Conservation (phyloP, 441 rosid species). For the Aquilaria agallochum region DNA sequence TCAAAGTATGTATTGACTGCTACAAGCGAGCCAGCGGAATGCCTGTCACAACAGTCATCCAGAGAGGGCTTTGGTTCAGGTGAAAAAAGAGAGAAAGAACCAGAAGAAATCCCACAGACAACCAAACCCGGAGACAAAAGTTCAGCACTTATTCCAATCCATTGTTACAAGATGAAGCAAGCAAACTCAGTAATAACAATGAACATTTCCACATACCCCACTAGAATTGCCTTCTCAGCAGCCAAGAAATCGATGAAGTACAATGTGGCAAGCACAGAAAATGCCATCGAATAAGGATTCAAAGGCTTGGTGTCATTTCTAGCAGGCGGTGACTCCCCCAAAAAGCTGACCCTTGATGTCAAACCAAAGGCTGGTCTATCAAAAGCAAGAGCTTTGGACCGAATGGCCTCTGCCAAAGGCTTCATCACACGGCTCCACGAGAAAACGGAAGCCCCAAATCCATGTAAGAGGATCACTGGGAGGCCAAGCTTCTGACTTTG, state of each 20-base stretch:
- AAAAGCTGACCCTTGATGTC: constrained; percentile 53
- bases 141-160: background rate
- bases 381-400: constrained; percentile 79
- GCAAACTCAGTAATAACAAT: background rate
- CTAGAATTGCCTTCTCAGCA: constrained; percentile 64
- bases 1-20: constrained; percentile 81
- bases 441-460: constrained; percentile 92
- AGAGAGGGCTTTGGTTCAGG: constrained; percentile 12
- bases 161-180: background rate
- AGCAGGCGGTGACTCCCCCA: constrained; percentile 13
- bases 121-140: background rate
- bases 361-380: constrained; percentile 93
- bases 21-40: constrained; percentile 84
- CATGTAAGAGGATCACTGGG: constrained; percentile 80
- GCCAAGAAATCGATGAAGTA: constrained; percentile 67
- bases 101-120: background rate
- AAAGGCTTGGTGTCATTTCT: constrained; percentile 31
- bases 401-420: constrained; percentile 51
- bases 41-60: constrained; percentile 39
- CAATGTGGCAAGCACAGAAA: constrained; percentile 73
- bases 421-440: constrained; percentile 82
- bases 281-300: constrained; percentile 87
- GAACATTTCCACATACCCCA: constrained; percentile 56
- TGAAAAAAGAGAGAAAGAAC: background rate
- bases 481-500: constrained; percentile 20